Evolutionary conservation across 164 flowering plant genomes (phyloP), one percentile per base, ranked within the genome.

Genomic region (Tinospora cordifolia): DNA sequence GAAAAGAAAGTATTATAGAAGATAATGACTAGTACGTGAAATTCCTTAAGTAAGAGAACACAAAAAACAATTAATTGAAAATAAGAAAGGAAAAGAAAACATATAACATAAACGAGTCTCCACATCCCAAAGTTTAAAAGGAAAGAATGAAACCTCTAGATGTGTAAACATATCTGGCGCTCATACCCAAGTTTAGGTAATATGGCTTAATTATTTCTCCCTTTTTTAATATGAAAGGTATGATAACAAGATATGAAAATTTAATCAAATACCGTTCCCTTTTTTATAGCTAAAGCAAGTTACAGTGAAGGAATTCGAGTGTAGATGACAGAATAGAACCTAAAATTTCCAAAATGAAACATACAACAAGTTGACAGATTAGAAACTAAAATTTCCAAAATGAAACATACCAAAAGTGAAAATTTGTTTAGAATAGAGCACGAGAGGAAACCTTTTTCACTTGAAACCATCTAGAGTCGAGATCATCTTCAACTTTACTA

Each of bases 391-490:
- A 25, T 26, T 24, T 0, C 41, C 25, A 44, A 12, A 15, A n/a
- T 67, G 22, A 72, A n/a, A 66, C 67, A 58, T 25, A 10, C 21
- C 2, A 34, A 54, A 64, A 15, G 17, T 19, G 54, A 44, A 2
- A 9, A 64, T 9, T 13, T 21, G 62, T 3, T 36, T 26, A 75
- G 67, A 51, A 39, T 30, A 27, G 10, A 46, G 49, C 27, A 40
- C 71, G 63, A 67, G 67, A 65, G 6, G 13, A 54, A 57, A 91
- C 97, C 94, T 88, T 91, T 81, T 86, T 91, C 69, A 91, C 97
- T 87, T 86, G 79, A 44, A 87, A 75, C 94, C 97, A 89, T 75
- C 94, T 94, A n/a, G 90, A 83, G 70, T 87, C 83, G 64, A 81
- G 89, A 85, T 91, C 97, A 84, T 89, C 93, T 9, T 63, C 83